A percentile compares a stretch with the other conserved stretches of the same genome.
These are phyloP conservation scores for Yamadazyma triangularis DNA, from an alignment of 1,139 yeast genomes.

Conservation along the genomic window DNA sequence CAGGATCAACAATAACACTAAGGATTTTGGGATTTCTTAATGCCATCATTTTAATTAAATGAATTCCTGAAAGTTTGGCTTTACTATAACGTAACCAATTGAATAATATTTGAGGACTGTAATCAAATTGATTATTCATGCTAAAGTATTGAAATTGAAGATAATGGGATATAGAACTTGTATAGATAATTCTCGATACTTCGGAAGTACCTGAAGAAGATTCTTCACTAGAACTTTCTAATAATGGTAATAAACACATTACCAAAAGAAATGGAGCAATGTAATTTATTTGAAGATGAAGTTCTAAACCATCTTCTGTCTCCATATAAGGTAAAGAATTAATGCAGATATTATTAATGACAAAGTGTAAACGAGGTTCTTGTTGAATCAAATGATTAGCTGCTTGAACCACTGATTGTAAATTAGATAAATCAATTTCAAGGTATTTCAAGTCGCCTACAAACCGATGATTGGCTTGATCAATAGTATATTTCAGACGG, in stretches of 20 bases:
- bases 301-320: conserved; percentile 72
- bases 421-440: conserved; percentile 58
- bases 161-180: conserved; percentile 69
- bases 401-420: conserved; percentile 56
- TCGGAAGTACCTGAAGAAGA: background rate
- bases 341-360: conserved; percentile 79
- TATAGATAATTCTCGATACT: conserved; percentile 58
- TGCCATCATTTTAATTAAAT: conserved; percentile 62
- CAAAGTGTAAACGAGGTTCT: conserved; percentile 55
- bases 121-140: conserved; percentile 50
- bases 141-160: conserved; percentile 49
- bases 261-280: conserved; percentile 73
- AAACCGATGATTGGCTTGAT: conserved; percentile 15
- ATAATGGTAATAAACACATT: conserved; percentile 51
- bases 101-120: conserved; percentile 60
- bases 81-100: conserved; percentile 78
- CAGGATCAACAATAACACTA: conserved; percentile 76
- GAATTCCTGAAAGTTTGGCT: conserved; percentile 80
- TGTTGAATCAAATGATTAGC: conserved; percentile 41
- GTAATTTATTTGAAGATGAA: conserved; percentile 77
- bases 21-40: conserved; percentile 62
- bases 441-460: conserved; percentile 58
- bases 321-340: conserved; percentile 67
- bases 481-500: conserved; percentile 15
- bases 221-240: no score